Conservation (phyloP, 768 basidiomycete genomes). For the Paxillus rubicundulus region DNA sequence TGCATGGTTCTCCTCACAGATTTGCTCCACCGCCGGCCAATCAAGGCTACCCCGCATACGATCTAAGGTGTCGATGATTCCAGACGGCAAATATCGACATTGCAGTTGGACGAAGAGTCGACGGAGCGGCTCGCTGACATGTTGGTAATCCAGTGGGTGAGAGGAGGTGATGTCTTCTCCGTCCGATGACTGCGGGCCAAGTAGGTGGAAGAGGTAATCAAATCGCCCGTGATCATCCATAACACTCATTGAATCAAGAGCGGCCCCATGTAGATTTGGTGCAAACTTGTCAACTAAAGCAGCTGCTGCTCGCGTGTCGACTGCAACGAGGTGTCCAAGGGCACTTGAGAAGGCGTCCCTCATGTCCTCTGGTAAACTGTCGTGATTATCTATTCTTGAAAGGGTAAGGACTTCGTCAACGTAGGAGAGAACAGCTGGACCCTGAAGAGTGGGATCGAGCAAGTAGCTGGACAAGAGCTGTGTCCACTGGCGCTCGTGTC, state of each 20-base stretch:
- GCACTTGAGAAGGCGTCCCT: conserved; percentile 50
- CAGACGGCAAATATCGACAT: conserved; percentile 64
- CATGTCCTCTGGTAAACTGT: conserved; percentile 55
- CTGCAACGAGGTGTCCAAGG: conserved; percentile 61
- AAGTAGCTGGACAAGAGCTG: conserved; percentile 71
- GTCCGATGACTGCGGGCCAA: conserved; percentile 49
- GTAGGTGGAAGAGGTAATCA: conserved; percentile 72
- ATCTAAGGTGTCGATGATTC: conserved; percentile 61
- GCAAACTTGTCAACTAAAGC: conserved; percentile 65
- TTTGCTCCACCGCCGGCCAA: conserved; percentile 49
- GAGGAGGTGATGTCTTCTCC: conserved; percentile 32
- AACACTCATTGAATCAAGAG: conserved; percentile 49
- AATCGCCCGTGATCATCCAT: conserved; percentile 55
- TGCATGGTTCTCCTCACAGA: conserved; percentile 65
- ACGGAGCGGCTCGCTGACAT: conserved; percentile 51
- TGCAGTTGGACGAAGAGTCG: conserved; percentile 70
- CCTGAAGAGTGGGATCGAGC: conserved; percentile 62
- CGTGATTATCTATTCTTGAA: conserved; percentile 47
- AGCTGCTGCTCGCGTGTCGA: conserved; percentile 66
- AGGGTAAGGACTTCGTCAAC: conserved; percentile 59
- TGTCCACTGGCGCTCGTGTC: conserved; percentile 74
- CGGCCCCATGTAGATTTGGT: conserved; percentile 64
- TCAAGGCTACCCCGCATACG: conserved; percentile 52
- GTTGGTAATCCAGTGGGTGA: conserved; percentile 34
- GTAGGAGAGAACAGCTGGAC: conserved; percentile 61